Evolutionary conservation across 225 moss, liverwort and hornwort genomes (phyloP).

Genomic region (Straminergon stramineum): DNA sequence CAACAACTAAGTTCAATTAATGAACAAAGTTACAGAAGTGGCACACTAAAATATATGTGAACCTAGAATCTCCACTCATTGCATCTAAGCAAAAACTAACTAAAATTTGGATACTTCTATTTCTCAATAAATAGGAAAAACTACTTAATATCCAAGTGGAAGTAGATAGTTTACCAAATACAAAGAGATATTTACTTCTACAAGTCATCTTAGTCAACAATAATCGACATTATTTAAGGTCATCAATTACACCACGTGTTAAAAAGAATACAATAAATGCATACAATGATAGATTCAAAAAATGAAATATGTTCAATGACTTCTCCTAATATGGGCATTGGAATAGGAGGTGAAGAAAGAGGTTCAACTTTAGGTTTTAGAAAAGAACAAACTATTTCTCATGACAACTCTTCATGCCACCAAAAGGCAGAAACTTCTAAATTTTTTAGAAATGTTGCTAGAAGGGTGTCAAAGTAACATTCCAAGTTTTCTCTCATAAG

Average conservation of each 20-base stretch:
- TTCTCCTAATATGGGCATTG: fast-evolving
- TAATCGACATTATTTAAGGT: neutral
- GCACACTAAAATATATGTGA: neutral
- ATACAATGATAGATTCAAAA: neutral
- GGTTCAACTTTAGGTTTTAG: neutral
- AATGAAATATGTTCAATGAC: neutral
- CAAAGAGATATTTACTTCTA: neutral
- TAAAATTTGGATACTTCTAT: neutral
- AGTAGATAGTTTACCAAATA: neutral
- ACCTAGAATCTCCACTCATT: neutral
- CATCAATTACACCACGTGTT: neutral
- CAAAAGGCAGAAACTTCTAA: fast-evolving
- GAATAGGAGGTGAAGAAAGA: too few relatives aligned
- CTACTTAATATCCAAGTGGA: fast-evolving
- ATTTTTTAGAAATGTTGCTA: neutral
- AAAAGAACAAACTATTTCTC: neutral
- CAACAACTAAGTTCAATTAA: neutral
- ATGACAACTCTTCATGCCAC: fast-evolving
- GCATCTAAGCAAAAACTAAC: fast-evolving
- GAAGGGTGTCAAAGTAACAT: too few relatives aligned
- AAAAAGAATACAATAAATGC: neutral
- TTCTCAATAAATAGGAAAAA: neutral
- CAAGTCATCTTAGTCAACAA: neutral
- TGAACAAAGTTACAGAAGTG: neutral
- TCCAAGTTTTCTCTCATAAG: too few relatives aligned